A percentile compares a stretch with the other conserved stretches of the same genome.
phyloP scores from a whole-genome alignment of 2,329 filamentous ascomycete genomes.

The Arthrobotrys megalospora region DNA sequence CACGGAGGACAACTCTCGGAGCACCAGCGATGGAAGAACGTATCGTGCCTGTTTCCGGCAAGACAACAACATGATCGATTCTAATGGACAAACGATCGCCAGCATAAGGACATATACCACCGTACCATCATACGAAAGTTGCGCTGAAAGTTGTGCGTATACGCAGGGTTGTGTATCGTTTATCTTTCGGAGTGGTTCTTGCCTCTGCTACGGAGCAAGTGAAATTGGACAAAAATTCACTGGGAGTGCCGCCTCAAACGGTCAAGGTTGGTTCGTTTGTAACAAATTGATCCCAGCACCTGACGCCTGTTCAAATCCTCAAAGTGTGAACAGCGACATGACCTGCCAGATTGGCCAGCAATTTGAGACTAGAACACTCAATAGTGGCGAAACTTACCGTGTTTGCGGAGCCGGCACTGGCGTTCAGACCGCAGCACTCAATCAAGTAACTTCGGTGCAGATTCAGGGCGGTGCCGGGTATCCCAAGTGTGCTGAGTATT shows the following conservation, averaged over 20 bases:
- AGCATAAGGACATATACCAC: not conserved
- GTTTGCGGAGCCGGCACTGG: not conserved
- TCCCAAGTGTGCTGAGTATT: not conserved
- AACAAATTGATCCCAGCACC: not conserved
- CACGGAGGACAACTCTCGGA: too few species aligned
- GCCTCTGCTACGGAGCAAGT: not conserved
- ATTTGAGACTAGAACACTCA: not conserved
- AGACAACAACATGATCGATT: not conserved
- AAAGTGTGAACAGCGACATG: not conserved
- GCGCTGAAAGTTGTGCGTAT: not conserved
- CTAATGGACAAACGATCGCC: not conserved
- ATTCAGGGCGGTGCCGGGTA: not conserved
- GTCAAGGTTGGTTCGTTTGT: conserved; percentile 5
- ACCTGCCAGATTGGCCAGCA: not conserved
- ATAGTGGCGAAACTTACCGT: not conserved
- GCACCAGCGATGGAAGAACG: not conserved
- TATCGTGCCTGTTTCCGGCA: not conserved
- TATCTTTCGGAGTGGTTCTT: not conserved
- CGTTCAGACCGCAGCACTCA: not conserved
- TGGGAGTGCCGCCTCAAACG: not conserved
- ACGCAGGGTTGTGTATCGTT: not conserved
- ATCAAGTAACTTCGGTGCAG: not conserved
- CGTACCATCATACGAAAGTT: not conserved
- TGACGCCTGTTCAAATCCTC: not conserved
- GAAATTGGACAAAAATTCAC: not conserved